Evolutionary conservation across 352 stramenopile species (phyloP), one percentile per base, ranked within the genome.

Genomic region (Globisporangium mamillatum): DNA sequence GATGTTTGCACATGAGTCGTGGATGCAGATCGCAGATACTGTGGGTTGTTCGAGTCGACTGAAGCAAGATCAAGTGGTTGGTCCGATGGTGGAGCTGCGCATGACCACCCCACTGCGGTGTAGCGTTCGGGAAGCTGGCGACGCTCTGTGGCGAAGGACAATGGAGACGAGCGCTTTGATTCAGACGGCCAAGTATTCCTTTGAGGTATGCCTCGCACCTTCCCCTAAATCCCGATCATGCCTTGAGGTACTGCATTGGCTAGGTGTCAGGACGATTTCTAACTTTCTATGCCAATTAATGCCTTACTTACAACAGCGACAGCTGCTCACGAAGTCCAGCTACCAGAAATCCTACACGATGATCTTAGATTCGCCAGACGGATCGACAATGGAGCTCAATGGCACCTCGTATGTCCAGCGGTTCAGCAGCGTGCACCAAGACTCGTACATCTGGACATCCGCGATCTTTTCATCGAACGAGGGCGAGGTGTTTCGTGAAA

Each of bases 61-160:
- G 8, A 54, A 55, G 41, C 34, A 7, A 16, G 52, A 62, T n/a
- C 34, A 18, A 9, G n/a, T 4, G 6, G 6, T 3, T 18, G 53
- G 36, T 9, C 44, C 29, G 9, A 1, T 41, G 7, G 27, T 58
- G 8, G 60, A 81, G 55, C 57, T 81, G 60, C 64, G 78, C 16
- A 53, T 73, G 4, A 64, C 62, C 24, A 25, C 64, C 25, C 60
- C 25, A 9, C 44, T 65, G 41, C 20, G n/a, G 16, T 65, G 60
- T 46, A 20, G 6, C 5, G 27, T 32, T 2, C 25, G 29, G 1
- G 9, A 54, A 8, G 44, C 44, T 8, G 60, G 24, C 1, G 18
- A 44, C 24, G 16, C 41, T 9, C 2, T 65, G 3, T 65, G 60
- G 60, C 27, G 44, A 2, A 29, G 16, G 8, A 10, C 24, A 9